These are phyloP conservation scores for Corylus heterophylla DNA, from an alignment of 306 rosid species.

Conservation along the genomic window DNA sequence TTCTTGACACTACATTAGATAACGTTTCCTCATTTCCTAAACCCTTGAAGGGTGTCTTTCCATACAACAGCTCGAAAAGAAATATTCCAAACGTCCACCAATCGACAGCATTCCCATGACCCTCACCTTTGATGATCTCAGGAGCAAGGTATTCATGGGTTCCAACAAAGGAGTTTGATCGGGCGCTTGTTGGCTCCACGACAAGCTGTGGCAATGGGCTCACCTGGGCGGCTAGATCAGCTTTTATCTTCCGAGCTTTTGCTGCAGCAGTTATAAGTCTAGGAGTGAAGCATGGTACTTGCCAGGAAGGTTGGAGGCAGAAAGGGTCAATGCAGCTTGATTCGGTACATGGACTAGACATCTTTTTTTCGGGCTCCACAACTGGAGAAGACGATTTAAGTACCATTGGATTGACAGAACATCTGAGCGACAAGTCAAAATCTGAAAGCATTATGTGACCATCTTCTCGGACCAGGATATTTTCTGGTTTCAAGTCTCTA, in stretches of 20 bases:
- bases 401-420: slow-evolving; percentile 73
- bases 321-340: slow-evolving; percentile 92
- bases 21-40: slow-evolving; percentile 76
- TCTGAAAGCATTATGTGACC: slow-evolving; percentile 99
- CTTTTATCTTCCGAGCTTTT: slow-evolving; percentile 75
- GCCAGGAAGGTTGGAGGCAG: slow-evolving; percentile 98
- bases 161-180: slow-evolving; percentile 94
- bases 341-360: slow-evolving; percentile 62
- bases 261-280: slow-evolving; percentile 59
- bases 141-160: slow-evolving; percentile 98
- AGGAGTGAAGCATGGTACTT: slow-evolving; percentile 95
- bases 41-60: slow-evolving; percentile 94
- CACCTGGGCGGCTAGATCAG: slow-evolving; percentile 63
- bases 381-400: slow-evolving; percentile 72
- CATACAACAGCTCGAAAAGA: slow-evolving; percentile 85
- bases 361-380: slow-evolving; percentile 54
- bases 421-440: slow-evolving; percentile 88
- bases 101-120: slow-evolving; percentile 92
- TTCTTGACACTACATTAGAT: slow-evolving; percentile 72
- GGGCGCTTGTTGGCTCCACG: slow-evolving; percentile 84
- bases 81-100: slow-evolving; percentile 99
- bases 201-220: slow-evolving; percentile 87
- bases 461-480: slow-evolving; percentile 91
- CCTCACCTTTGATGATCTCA: slow-evolving; percentile 81
- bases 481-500: slow-evolving; percentile 96